Percentiles rank a stretch among this genome's conserved stretches.
Conservation (phyloP, 169 alveolate species). For the Plasmodium malariae region DNA sequence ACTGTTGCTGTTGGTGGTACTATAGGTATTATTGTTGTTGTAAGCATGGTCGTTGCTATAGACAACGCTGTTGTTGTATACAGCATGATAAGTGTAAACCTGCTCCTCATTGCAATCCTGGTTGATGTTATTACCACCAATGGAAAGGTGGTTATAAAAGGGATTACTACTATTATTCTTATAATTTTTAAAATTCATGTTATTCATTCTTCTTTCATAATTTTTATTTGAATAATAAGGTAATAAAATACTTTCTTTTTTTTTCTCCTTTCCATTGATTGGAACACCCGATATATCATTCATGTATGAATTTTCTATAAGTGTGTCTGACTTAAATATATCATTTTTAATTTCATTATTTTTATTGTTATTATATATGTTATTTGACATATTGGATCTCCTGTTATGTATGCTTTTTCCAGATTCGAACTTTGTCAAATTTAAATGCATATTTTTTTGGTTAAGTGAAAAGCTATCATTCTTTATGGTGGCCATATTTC, state of each 20-base stretch:
- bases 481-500: too few relatives aligned
- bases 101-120: background rate
- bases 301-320: background rate
- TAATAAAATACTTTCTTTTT: background rate
- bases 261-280: background rate
- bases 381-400: background rate
- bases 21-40: background rate
- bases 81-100: constrained; percentile 2
- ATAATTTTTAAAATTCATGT: constrained; percentile 5
- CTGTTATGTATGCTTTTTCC: too few relatives aligned
- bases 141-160: too few relatives aligned
- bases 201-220: constrained; percentile 26
- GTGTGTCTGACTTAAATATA: background rate
- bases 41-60: background rate
- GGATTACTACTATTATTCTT: constrained; percentile 1
- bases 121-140: background rate
- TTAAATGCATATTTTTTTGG: too few relatives aligned
- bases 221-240: constrained; percentile 10
- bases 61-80: background rate
- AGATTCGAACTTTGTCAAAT: too few relatives aligned
- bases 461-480: too few relatives aligned
- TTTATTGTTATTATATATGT: background rate
- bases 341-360: background rate
- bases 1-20: background rate
- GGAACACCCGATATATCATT: background rate